Conservation (phyloP, 192 early-diverging fungal species). For the Backusella australiensis region DNA sequence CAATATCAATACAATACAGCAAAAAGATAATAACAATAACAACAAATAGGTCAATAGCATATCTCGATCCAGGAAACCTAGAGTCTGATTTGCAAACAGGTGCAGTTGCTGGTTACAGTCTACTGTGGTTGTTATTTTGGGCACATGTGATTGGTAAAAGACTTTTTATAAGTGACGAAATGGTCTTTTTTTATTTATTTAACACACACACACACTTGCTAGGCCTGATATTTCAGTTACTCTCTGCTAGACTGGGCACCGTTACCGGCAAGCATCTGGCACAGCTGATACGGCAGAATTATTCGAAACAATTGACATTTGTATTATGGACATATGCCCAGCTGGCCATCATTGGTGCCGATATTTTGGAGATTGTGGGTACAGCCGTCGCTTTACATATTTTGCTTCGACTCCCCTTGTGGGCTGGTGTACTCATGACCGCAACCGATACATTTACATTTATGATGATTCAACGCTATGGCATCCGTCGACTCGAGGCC, state of each 20-base stretch:
- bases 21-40: background rate
- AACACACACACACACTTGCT: background rate
- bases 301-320: conserved; percentile 42
- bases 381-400: conserved; percentile 86
- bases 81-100: conserved; percentile 71
- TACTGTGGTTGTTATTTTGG: conserved; percentile 66
- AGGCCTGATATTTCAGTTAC: conserved; percentile 58
- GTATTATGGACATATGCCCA: conserved; percentile 61
- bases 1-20: too few relatives aligned
- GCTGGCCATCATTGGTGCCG: conserved; percentile 66
- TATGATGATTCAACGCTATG: conserved; percentile 64
- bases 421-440: conserved; percentile 76
- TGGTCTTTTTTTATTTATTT: background rate
- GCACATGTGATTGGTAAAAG: conserved; percentile 54
- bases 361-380: conserved; percentile 83
- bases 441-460: conserved; percentile 76
- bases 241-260: conserved; percentile 62
- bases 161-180: background rate
- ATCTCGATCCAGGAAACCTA: conserved; percentile 69
- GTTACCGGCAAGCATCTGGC: conserved; percentile 65
- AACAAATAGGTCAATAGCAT: conserved; percentile 56
- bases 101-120: conserved; percentile 60
- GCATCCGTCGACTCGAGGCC: conserved; percentile 66
- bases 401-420: conserved; percentile 67
- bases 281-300: conserved; percentile 48